These are phyloP conservation scores for Coemansia sp. DNA, from an alignment of 192 early-diverging fungal species.

Conservation along the genomic window DNA sequence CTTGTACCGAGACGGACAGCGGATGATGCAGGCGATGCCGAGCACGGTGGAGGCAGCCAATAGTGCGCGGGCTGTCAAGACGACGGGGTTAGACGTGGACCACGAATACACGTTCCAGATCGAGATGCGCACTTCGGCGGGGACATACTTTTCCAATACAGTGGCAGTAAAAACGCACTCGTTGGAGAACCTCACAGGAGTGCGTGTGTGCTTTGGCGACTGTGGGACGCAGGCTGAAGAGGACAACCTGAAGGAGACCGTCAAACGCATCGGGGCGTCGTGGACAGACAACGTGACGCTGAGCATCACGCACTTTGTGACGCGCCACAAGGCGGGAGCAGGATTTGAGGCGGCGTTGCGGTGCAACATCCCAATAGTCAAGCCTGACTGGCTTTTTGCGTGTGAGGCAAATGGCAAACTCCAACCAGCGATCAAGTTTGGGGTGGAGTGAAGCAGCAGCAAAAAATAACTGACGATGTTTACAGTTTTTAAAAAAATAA, in stretches of 20 bases:
- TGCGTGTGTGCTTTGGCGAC: constrained; percentile 91
- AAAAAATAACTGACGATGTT: neutral
- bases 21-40: constrained; percentile 64
- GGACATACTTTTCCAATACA: constrained; percentile 74
- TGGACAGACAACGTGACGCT: constrained; percentile 82
- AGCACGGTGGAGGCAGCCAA: constrained; percentile 35
- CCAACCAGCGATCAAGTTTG: constrained; percentile 62
- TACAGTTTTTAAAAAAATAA: too few species aligned
- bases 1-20: constrained; percentile 86
- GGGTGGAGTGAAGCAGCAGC: constrained; percentile 14
- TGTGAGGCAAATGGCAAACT: constrained; percentile 89
- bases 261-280: constrained; percentile 82
- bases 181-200: constrained; percentile 97
- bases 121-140: constrained; percentile 90
- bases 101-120: constrained; percentile 89
- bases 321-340: constrained; percentile 76
- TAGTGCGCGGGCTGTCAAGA: constrained; percentile 57
- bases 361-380: constrained; percentile 92
- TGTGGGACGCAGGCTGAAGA: constrained; percentile 77
- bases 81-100: constrained; percentile 87
- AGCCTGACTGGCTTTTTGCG: constrained; percentile 91
- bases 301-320: constrained; percentile 91
- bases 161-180: constrained; percentile 81
- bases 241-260: constrained; percentile 69
- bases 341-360: constrained; percentile 87